These are phyloP conservation scores for Phytophthora sojae DNA, from an alignment of 352 stramenopile species.

Conservation along the genomic window DNA sequence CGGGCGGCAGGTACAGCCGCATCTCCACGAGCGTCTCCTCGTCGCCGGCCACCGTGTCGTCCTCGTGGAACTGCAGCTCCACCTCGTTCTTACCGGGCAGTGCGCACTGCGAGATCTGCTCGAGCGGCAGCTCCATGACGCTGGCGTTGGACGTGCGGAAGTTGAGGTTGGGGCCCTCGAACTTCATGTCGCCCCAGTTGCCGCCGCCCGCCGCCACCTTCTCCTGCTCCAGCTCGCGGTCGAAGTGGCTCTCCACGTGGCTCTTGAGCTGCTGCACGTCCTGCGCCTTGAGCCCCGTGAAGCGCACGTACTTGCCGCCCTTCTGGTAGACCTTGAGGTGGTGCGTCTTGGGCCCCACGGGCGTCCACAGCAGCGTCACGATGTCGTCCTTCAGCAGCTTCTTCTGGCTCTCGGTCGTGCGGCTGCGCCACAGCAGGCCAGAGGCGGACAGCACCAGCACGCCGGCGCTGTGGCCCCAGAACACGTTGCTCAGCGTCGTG, in stretches of 20 bases:
- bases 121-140: slow-evolving; percentile 78
- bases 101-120: slow-evolving; percentile 89
- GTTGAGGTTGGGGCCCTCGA: slow-evolving; percentile 91
- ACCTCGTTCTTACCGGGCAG: slow-evolving; percentile 98
- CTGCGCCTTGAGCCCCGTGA: slow-evolving; percentile 75
- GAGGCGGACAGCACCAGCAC: slow-evolving; percentile 80
- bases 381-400: slow-evolving; percentile 89
- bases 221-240: slow-evolving; percentile 91
- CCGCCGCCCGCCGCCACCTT: slow-evolving; percentile 88
- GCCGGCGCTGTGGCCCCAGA: slow-evolving; percentile 87
- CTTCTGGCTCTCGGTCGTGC: slow-evolving; percentile 85
- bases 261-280: slow-evolving; percentile 70
- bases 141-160: slow-evolving; percentile 73
- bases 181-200: slow-evolving; percentile 95
- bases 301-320: slow-evolving; percentile 86
- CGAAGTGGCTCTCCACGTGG: slow-evolving; percentile 86
- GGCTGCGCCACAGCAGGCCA: slow-evolving; percentile 78
- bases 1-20: slow-evolving; percentile 95
- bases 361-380: slow-evolving; percentile 86
- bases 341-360: slow-evolving; percentile 80
- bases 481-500: slow-evolving; percentile 87
- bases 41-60: slow-evolving; percentile 96
- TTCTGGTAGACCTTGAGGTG: slow-evolving; percentile 90
- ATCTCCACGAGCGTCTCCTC: slow-evolving; percentile 96
- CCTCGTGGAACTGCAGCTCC: slow-evolving; percentile 99